Percentiles rank a stretch among this genome's conserved stretches.
These are phyloP conservation scores for Rhytidhysteron rufulum DNA, from an alignment of 2,329 filamentous ascomycete genomes.

Conservation along the genomic window DNA sequence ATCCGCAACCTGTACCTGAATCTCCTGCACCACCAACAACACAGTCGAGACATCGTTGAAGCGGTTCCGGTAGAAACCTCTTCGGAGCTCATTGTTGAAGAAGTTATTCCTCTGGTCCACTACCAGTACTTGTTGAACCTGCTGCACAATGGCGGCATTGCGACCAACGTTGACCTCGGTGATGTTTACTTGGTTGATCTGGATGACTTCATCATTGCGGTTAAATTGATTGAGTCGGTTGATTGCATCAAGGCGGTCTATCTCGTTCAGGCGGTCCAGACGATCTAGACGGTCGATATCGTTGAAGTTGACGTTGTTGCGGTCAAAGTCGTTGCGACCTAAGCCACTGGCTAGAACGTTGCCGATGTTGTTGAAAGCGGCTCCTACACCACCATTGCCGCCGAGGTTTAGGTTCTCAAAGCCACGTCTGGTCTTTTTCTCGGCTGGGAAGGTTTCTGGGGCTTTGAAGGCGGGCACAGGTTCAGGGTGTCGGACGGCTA, in stretches of 20 bases:
- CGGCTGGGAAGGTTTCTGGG: conserved; percentile 8
- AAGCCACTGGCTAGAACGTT: conserved; percentile 10
- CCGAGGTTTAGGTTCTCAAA: conserved; percentile 11
- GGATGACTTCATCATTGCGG: conserved; percentile 24
- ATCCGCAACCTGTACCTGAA: conserved; percentile 24
- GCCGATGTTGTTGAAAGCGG: neutral
- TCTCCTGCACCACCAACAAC: conserved; percentile 27
- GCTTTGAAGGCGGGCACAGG: conserved; percentile 1
- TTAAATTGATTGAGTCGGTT: conserved; percentile 28
- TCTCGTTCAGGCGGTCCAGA: no score
- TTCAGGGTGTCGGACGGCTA: conserved; percentile 1
- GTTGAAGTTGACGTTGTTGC: conserved; percentile 25
- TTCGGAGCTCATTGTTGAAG: conserved; percentile 30
- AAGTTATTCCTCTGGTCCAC: conserved; percentile 25
- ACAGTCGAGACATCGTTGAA: conserved; percentile 18
- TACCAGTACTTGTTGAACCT: conserved; percentile 25
- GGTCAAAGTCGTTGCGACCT: conserved; percentile 6
- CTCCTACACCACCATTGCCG: conserved; percentile 12
- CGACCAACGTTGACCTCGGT: conserved; percentile 12
- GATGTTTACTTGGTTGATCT: conserved; percentile 15
- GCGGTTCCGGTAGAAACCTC: conserved; percentile 20
- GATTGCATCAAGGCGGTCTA: no score
- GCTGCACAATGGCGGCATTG: conserved; percentile 11
- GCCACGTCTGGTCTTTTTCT: conserved; percentile 4
- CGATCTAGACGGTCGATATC: no score